Conservation (phyloP, 352 stramenopile genomes). For the Phytophthora uliginosa region DNA sequence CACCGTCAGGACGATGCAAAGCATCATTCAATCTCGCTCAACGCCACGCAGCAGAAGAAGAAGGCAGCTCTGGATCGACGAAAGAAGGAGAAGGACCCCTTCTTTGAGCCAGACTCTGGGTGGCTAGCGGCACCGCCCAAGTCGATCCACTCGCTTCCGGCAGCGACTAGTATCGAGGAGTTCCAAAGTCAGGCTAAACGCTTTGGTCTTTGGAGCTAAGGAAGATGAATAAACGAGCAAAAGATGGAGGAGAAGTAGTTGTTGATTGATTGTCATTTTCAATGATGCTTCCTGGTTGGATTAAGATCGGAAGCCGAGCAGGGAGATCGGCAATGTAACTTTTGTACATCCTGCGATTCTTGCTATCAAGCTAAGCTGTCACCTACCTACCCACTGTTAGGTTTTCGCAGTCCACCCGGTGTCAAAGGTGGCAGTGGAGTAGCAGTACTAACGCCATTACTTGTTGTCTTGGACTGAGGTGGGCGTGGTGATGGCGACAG, state of each 20-base stretch:
- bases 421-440: conserved; percentile 22
- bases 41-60: conserved; percentile 23
- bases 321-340: neutral
- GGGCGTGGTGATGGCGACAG: conserved; percentile 25
- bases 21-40: neutral
- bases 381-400: conserved; percentile 2
- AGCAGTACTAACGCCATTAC: neutral
- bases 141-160: neutral
- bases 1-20: conserved; percentile 21
- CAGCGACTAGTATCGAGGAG: conserved; percentile 37
- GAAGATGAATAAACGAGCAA: conserved; percentile 3
- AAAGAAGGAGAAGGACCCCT: conserved; percentile 7
- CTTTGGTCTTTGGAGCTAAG: conserved; percentile 58
- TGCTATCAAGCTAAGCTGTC: neutral
- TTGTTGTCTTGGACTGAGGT: conserved; percentile 18
- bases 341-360: conserved; percentile 28
- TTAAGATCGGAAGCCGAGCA: neutral
- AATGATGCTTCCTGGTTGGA: conserved; percentile 11
- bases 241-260: neutral
- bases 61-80: conserved; percentile 19
- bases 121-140: conserved; percentile 16
- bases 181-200: conserved; percentile 52
- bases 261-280: conserved; percentile 15
- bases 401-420: conserved; percentile 15
- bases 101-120: neutral